Conservation (phyloP, 1,139 yeast species). For the Blastobotrys aristatus region DNA sequence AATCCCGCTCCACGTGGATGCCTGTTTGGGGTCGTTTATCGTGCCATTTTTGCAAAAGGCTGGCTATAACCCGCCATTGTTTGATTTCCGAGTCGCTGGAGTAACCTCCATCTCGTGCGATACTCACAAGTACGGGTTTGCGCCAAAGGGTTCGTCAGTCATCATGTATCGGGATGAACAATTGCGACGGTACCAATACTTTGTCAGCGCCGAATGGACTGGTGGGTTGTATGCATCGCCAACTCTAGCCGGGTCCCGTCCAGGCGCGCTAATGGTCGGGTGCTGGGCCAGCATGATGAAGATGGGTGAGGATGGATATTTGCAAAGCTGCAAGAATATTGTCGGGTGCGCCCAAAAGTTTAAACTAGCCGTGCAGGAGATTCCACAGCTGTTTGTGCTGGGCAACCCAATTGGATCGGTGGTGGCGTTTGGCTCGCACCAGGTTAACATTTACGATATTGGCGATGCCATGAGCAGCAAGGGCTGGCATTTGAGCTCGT, state of each 20-base stretch:
- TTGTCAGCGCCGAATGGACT: conserved; percentile 76
- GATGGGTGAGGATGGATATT: conserved; percentile 78
- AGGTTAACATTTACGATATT: conserved; percentile 64
- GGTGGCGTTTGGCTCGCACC: conserved; percentile 60
- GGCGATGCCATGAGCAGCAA: conserved; percentile 60
- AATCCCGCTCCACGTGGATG: conserved; percentile 90
- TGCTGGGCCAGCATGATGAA: conserved; percentile 91
- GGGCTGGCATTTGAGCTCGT: conserved; percentile 88
- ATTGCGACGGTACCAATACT: conserved; percentile 78
- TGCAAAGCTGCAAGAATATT: conserved; percentile 58
- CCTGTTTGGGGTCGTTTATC: conserved; percentile 89
- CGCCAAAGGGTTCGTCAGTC: conserved; percentile 93
- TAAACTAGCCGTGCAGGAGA: conserved; percentile 43
- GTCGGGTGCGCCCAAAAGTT: conserved; percentile 59
- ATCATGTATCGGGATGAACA: conserved; percentile 74
- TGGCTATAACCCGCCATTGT: conserved; percentile 53
- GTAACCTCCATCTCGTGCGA: conserved; percentile 98
- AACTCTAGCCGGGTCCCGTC: conserved; percentile 92
- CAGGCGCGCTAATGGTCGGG: conserved; percentile 94
- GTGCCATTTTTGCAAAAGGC: conserved; percentile 73
- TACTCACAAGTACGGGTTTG: conserved; percentile 96
- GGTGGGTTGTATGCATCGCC: conserved; percentile 98
- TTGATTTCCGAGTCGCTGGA: conserved; percentile 86
- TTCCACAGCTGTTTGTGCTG: conserved; percentile 56
- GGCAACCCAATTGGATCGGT: conserved; percentile 89